Evolutionary conservation across 805 yeast species (phyloP), one percentile per base, ranked within the genome.

Genomic region (Saturnispora galanensis): DNA sequence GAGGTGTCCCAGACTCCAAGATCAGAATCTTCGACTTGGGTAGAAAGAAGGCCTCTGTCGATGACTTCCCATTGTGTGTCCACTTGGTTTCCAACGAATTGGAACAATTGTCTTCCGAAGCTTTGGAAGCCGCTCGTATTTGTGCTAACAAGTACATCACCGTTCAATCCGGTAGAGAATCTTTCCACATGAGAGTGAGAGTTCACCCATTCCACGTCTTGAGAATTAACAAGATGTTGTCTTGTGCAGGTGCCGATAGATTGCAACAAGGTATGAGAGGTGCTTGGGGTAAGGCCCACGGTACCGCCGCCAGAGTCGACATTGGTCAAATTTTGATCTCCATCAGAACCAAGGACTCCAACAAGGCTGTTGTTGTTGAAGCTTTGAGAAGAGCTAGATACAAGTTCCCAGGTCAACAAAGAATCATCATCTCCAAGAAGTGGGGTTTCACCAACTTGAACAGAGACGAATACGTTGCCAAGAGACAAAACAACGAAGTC

Each of bases 171-270:
- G 98, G 98, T 71, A 87, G 97, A 84, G 98, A 93, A 67, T 78
- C 97, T 64, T 93, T 93, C 98, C 98, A 93, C 80, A 79, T 93
- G 80, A 88, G 98, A 79, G 87, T 93, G 74, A 89, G 98, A 79
- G 97, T 89, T 68, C 98, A 93, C 77, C 98, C 98, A 64, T 93
- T 85, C 97, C 98, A 93, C 82, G 98, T 93, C 62, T 82, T 93
- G 73, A 84, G 98, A 78, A 93, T 93, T 81, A 93, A 93, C 93
- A 93, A 93, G 87, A 93, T 93, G 98, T 88, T 93, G 96, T 93
- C 98, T 69, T 93, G 98, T 81, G 98, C 98, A 79, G 98, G 98
- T 86, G 98, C 98, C 71, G 98, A 93, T 90, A 88, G 98, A 85
- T 83, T 93, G 77, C 98, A 93, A 80, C 97, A 93, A 79, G 98